Percentiles rank a stretch among this genome's conserved stretches.
phyloP scores from a whole-genome alignment of 169 alveolate species.

The Plasmodium gonderi region DNA sequence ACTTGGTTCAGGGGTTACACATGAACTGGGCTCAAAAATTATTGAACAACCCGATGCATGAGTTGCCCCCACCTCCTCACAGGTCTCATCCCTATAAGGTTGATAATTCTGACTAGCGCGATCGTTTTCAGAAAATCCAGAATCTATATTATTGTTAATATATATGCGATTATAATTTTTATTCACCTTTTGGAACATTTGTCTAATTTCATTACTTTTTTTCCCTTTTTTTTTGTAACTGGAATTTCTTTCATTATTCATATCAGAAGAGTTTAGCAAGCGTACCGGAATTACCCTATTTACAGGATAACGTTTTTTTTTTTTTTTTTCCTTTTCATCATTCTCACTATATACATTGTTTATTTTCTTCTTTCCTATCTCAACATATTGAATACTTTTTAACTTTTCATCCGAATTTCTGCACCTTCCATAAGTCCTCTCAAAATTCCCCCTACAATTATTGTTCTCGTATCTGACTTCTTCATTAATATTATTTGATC shows the following conservation, averaged over 20 bases:
- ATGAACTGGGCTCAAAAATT: neutral
- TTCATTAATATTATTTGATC: neutral
- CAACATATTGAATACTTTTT: neutral
- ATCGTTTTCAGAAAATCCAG: neutral
- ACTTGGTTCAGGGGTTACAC: too few relatives aligned
- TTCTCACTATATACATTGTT: conserved; percentile 6
- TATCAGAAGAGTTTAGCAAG: neutral
- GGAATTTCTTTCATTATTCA: neutral
- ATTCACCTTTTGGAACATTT: neutral
- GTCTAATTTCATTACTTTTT: neutral
- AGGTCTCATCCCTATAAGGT: neutral
- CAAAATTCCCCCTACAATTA: neutral
- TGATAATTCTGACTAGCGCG: neutral
- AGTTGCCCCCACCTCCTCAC: neutral
- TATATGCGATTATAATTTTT: neutral
- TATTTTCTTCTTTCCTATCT: neutral
- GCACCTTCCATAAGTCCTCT: neutral
- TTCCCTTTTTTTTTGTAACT: neutral
- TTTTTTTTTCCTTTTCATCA: neutral
- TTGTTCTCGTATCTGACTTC: neutral
- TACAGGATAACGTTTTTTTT: neutral
- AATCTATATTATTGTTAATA: neutral
- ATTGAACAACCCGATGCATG: neutral
- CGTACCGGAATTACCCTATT: neutral
- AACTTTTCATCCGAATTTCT: neutral